Evolutionary conservation across 192 early-diverging fungal species (phyloP), one percentile per base, ranked within the genome.

Genomic region (Martensiomyces pterosporus): DNA sequence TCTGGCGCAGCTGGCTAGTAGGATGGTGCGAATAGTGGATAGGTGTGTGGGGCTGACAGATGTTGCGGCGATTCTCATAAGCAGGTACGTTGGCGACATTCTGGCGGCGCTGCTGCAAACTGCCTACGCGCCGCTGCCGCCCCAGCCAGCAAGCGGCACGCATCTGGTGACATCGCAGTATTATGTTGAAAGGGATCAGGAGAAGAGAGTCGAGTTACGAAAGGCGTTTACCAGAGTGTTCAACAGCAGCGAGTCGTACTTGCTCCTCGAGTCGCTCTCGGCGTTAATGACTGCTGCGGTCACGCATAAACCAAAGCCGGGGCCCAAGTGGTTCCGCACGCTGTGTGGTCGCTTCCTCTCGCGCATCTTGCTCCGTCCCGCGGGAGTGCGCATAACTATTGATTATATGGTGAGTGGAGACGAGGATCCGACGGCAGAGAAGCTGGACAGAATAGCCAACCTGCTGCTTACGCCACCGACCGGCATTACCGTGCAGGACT

Each of bases 271-370:
- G 41, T 75, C 86, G 0, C 73, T 92, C 27, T 83, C 83, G 0
- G 50, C 65, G 4, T 57, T 92, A 8, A 50, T 89, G 24, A 78
- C 82, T 10, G 59, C 80, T 3, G 76, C 79, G 7, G 57, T 69
- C 10, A 74, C 76, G 9, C 32, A 62, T 9, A 75, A 77, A 33
- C 72, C 69, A 16, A 1, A 18, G 16, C 16, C 5, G 15, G 63
- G 60, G 1, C 81, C 82, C 2, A 45, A 43, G 12, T 92, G 90
- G 90, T 57, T 89, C 14, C 54, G 74, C 27, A 75, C 52, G 10
- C 53, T 85, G 24, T 89, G 87, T 45, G 80, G 83, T 0, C 62
- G 81, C 33, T 85, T 83, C 37, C 75, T 91, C 2, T 77, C 86
- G 1, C 79, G 83, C 22, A 77, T 89, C 24, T 39, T 92, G 12